Conservation (phyloP, 768 basidiomycete genomes). For the Xerocomus potaroensis region DNA sequence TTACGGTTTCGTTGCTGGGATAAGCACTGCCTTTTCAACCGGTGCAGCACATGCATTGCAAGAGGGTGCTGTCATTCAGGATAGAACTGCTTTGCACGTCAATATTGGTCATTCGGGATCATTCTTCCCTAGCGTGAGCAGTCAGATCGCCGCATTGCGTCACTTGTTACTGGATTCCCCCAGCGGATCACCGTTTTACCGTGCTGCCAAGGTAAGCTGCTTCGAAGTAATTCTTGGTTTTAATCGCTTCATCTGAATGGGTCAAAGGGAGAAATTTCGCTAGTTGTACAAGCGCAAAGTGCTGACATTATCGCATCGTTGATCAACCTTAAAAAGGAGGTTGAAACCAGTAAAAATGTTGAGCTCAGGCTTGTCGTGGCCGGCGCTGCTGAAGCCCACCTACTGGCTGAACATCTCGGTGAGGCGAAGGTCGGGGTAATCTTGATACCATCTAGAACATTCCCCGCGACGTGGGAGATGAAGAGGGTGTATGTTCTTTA, state of each 20-base stretch:
- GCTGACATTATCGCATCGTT: constrained; percentile 83
- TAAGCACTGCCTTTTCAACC: constrained; percentile 56
- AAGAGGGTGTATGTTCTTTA: constrained; percentile 28
- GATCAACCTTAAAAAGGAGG: constrained; percentile 61
- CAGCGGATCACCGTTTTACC: constrained; percentile 31
- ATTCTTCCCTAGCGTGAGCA: constrained; percentile 57
- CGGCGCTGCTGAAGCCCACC: constrained; percentile 65
- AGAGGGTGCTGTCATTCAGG: constrained; percentile 55
- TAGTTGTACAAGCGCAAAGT: constrained; percentile 70
- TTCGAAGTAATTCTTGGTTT: not conserved
- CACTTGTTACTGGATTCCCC: constrained; percentile 46
- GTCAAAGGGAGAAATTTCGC: constrained; percentile 58
- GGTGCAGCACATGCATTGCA: constrained; percentile 53
- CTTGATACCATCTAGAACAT: constrained; percentile 60
- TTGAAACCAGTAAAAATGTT: constrained; percentile 43
- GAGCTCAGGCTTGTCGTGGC: constrained; percentile 56
- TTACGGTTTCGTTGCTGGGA: constrained; percentile 48
- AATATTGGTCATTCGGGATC: constrained; percentile 42
- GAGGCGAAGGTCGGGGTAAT: constrained; percentile 68
- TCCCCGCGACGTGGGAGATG: constrained; percentile 69
- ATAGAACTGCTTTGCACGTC: constrained; percentile 60
- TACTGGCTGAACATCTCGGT: constrained; percentile 70
- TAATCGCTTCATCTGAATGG: not conserved
- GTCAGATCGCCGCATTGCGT: constrained; percentile 74
- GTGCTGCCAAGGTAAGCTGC: constrained; percentile 40